Base-by-base conservation (phyloP, 768 basidiomycete genomes). In the Vararia minispora region DNA sequence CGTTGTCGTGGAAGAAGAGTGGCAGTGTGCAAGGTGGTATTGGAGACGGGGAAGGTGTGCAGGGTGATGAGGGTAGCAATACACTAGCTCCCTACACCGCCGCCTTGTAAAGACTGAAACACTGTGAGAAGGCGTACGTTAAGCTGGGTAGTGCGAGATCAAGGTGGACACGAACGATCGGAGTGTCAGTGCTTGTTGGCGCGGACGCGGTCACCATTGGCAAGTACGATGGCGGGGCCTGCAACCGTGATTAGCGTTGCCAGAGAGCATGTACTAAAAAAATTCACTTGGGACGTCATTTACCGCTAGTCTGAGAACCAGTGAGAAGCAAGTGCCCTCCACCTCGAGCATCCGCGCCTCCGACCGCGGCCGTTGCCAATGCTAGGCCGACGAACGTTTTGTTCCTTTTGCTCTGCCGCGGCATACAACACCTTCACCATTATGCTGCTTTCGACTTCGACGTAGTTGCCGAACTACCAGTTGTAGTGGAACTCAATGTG, bases 21-120 rank as follows among this genome's bases (percentile, higher is more conserved):
- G 9, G 53, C 35, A 11, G 30, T 23, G 26, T 54, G 52, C 11
- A 51, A 9, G 18, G 57, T 48, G 9, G 36, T 50, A 18, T 56
- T 49, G 45, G 63, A 62, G 24, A 55, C 58, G 7, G 61, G 58
- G 51, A 48, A 59, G 1, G 59, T 58, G 20, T 49, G 52, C 48
- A 62, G 46, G 5, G 62, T 65, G 0, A 58, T 57, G 17, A 57
- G 55, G 21, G 61, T 47, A 27, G 63, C 54, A 13, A 63, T 53
- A 17, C 61, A 61, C 61, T 58, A 65, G 28, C 54, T 58, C 7
- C 62, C 62, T 6, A 35, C 43, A 4, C 46, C 43, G 5, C 40
- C 46, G 9, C 48, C 48, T 3, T 46, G 41, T 17, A 53, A 12
- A 14, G 49, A 41, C 44, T 39, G 47, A 33, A 51, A 52, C 11